These are phyloP conservation scores for sunflower (Helianthus annuus) DNA, from an alignment of 129 eudicot genomes.

Conservation along the genomic window HanXRQr2.0-SUNRISE NC_035443.2:117505713-117506212, in stretches of 20 bases:
- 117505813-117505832: too few relatives aligned
- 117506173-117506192: background rate
- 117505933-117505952: too few relatives aligned
- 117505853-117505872: too few relatives aligned
- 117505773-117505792: too few relatives aligned
- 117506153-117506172: background rate
- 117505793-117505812: too few relatives aligned
- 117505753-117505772: too few relatives aligned
- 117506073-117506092: constrained; percentile 13
- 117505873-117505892: too few relatives aligned
- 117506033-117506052: constrained; percentile 39
- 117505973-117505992: constrained; percentile 3
- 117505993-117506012: constrained; percentile 1
- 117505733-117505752: too few relatives aligned
- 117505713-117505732: too few relatives aligned
- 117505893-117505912: too few relatives aligned
- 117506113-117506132: background rate
- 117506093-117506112: background rate
- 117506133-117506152: background rate
- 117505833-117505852: too few relatives aligned
- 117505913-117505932: background rate
- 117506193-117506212: background rate
- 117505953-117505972: too few relatives aligned
- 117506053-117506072: constrained; percentile 30
- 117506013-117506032: constrained; percentile 8